Percentiles rank a stretch among this genome's conserved stretches.
Conservation (phyloP, 2,329 filamentous ascomycete species). For the Polytolypa hystricis region DNA sequence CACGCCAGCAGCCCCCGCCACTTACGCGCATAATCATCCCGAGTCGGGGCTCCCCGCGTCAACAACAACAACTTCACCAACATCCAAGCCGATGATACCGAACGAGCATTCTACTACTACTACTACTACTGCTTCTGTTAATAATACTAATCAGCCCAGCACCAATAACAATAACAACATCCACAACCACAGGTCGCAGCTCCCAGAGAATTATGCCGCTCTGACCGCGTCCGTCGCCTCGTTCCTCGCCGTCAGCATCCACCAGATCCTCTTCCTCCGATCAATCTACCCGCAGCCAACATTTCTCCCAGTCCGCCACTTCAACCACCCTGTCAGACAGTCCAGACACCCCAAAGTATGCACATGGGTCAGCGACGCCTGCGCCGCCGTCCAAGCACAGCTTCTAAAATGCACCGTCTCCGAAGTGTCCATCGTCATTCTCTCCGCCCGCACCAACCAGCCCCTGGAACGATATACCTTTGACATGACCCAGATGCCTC, state of each 20-base stretch:
- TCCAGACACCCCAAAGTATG: slow-evolving; percentile 78
- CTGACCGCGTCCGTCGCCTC: slow-evolving; percentile 61
- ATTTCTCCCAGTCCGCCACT: slow-evolving; percentile 69
- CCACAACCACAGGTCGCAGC: slow-evolving; percentile 30
- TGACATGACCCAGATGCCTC: slow-evolving; percentile 47
- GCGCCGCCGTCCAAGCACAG: slow-evolving; percentile 59
- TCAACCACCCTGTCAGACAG: slow-evolving; percentile 75
- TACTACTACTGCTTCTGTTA: neutral
- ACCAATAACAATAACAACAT: slow-evolving; percentile 30
- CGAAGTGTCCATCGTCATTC: slow-evolving; percentile 47
- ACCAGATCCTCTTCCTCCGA: slow-evolving; percentile 78
- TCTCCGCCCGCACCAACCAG: slow-evolving; percentile 38
- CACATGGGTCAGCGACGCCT: slow-evolving; percentile 72
- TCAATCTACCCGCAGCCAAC: slow-evolving; percentile 64
- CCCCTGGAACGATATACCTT: slow-evolving; percentile 51
- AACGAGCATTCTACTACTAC: too few species aligned
- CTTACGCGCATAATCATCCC: too few species aligned
- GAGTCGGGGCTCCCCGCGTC: neutral
- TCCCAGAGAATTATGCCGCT: slow-evolving; percentile 41
- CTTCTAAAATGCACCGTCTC: slow-evolving; percentile 51
- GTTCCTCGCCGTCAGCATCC: slow-evolving; percentile 72
- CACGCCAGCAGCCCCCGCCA: too few species aligned
- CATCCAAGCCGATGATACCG: too few species aligned
- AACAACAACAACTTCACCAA: neutral
- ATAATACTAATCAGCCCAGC: slow-evolving; percentile 14